These are phyloP conservation scores for Russula brevipes DNA, from an alignment of 768 basidiomycete genomes.

Conservation along the genomic window DNA sequence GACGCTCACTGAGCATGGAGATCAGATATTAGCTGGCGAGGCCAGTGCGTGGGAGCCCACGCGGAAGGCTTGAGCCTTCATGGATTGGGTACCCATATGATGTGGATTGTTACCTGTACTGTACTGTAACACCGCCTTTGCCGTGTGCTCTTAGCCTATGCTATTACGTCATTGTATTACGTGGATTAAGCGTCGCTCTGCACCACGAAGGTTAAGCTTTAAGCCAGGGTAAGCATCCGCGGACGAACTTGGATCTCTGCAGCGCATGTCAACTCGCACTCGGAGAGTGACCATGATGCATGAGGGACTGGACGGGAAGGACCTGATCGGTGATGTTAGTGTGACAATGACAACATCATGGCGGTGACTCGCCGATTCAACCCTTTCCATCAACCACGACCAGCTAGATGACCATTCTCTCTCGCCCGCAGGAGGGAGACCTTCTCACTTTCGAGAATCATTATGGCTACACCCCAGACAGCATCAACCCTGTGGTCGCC, in stretches of 20 bases:
- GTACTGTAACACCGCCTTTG: no score
- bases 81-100: no score
- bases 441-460: slow-evolving; percentile 10
- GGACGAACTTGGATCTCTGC: no score
- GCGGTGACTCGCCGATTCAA: background rate
- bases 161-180: background rate
- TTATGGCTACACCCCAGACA: background rate
- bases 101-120: no score
- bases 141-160: background rate
- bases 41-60: slow-evolving; percentile 24
- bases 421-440: slow-evolving; percentile 5
- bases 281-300: no score
- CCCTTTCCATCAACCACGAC: background rate
- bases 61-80: slow-evolving; percentile 1
- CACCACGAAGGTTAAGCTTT: background rate
- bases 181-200: background rate
- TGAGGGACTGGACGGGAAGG: background rate
- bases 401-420: slow-evolving; percentile 19
- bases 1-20: slow-evolving; percentile 48
- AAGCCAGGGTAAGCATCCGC: no score
- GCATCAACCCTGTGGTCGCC: slow-evolving; percentile 20
- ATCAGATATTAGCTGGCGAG: slow-evolving; percentile 49
- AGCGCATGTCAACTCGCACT: no score
- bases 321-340: background rate
- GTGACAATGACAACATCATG: background rate